phyloP scores from a whole-genome alignment of 2,329 filamentous ascomycete genomes.

The Pseudocercospora fijiensis region DNA sequence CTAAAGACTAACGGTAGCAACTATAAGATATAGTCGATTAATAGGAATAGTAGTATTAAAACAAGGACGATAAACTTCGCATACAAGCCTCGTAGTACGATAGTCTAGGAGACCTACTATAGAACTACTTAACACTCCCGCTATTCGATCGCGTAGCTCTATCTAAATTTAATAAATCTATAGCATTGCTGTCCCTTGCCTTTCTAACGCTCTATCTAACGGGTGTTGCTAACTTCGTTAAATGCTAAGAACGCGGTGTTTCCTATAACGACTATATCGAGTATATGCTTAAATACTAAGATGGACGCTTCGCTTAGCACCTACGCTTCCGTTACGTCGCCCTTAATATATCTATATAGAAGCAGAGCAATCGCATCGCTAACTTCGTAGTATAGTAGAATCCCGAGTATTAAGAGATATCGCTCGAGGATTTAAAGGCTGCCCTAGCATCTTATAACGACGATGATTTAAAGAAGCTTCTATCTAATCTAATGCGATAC shows the following conservation, averaged over 20 bases:
- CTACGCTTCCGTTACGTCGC: background rate
- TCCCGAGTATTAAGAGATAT: background rate
- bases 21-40: background rate
- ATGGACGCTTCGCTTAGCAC: background rate
- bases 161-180: background rate
- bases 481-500: background rate
- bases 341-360: background rate
- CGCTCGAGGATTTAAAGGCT: background rate
- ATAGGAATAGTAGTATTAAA: background rate
- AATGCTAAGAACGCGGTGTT: background rate
- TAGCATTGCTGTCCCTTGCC: background rate
- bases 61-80: background rate
- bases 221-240: background rate
- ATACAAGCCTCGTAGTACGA: too few species aligned
- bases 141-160: background rate
- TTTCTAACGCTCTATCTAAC: background rate
- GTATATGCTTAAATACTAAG: background rate
- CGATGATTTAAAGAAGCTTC: background rate
- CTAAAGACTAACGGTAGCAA: background rate
- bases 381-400: background rate
- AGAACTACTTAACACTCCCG: background rate
- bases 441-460: background rate
- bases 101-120: too few species aligned
- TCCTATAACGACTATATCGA: background rate
- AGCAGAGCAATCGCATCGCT: background rate